Evolutionary conservation across 805 yeast genomes (phyloP), one percentile per base, ranked within the genome.

Genomic region (Ogataea glucozyma): DNA sequence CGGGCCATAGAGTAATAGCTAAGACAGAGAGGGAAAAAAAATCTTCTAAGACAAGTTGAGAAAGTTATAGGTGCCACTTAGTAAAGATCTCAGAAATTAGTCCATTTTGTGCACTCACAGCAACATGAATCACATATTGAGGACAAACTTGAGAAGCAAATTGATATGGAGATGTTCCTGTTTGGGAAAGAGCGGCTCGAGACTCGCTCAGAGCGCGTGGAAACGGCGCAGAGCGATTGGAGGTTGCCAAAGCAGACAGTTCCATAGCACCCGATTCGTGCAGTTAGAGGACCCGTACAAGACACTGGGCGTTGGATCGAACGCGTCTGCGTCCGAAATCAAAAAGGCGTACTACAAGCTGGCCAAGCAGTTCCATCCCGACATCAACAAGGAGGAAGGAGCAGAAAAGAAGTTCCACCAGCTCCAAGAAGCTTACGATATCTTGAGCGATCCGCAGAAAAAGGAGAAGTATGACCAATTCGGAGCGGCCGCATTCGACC

Each of bases 351-450:
- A 93, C 69, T 89, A 89, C 63, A 84, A 88, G 58, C 71, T 93
- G 50, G 99, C 97, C 12, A 93, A 93, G 65, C 78, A 91, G 63
- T 89, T 72, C 65, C 99, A 93, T 65, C 99, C 99, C 0, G 99
- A 93, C 69, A 87, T 93, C 33, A 93, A 91, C 65, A 93, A 91
- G 65, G 97, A 87, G 50, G 77, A 79, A 19, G 91, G 78, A 14
- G 93, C 98, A 0, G 96, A 91, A 56, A 79, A 80, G 59, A 81
- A 81, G 64, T 93, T 93, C 69, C 98, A 93, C 59, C 88, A 86
- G 57, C 78, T 93, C 51, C 98, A 91, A 61, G 93, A 86, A 51
- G 95, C 97, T 1, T 93, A 95, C 60, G 99, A 93, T 65, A 79
- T 93, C 26, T 72, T 93, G 58, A 81, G 88, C 33, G 95, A 89